Percentiles rank a stretch among this genome's conserved stretches.
Evolutionary conservation across 257 asterid species (phyloP).

Genomic region (Nemophila menziesii): DNA sequence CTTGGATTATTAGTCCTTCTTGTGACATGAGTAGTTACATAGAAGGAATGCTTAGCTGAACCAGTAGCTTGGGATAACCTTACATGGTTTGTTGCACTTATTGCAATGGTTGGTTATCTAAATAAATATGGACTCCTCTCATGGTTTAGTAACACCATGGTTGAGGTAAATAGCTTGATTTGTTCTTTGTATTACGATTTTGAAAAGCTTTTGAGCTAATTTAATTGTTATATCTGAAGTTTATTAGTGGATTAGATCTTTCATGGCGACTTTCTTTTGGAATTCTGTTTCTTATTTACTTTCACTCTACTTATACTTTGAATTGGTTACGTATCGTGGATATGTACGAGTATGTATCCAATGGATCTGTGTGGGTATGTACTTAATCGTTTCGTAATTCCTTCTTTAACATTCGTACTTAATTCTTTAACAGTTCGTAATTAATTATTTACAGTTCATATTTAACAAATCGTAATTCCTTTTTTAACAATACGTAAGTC

Average conservation of each 20-base stretch:
- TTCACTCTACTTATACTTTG: no score
- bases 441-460: no score
- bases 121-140: conserved; percentile 92
- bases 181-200: background rate
- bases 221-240: conserved; percentile 26
- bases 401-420: no score
- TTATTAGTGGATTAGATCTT: conserved; percentile 86
- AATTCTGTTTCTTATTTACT: conserved; percentile 81
- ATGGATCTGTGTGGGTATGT: no score
- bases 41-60: conserved; percentile 97
- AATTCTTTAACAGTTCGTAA: no score
- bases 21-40: conserved; percentile 78
- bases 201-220: background rate
- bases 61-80: conserved; percentile 99
- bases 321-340: no score
- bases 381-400: no score
- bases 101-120: conserved; percentile 97
- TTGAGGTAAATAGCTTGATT: conserved; percentile 36
- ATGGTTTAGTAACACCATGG: conserved; percentile 97
- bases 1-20: conserved; percentile 87
- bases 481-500: no score
- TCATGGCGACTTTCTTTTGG: conserved; percentile 96
- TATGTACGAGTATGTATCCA: no score
- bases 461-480: no score
- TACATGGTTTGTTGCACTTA: conserved; percentile 98